Base-by-base conservation (phyloP, 2,329 filamentous ascomycete species). In the Botrytis paeoniae region DNA sequence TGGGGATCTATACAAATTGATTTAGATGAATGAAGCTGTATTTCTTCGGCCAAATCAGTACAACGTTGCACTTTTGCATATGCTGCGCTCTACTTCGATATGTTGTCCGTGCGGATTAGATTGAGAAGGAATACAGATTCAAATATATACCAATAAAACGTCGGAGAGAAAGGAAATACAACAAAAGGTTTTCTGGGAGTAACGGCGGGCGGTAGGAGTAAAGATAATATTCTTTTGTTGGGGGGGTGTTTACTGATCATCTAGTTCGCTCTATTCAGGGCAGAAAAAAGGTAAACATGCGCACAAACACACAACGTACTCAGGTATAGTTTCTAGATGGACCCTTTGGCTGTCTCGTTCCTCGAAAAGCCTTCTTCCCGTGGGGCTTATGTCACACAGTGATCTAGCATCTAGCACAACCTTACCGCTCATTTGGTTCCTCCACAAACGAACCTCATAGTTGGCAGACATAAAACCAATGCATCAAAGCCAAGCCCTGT, bases 201-300 rank as follows among this genome's bases (percentile, higher is more conserved):
- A 54, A 57, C 25, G 48, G 64, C 64, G 25, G 48, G 48, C 64
- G 48, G 35, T 68, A 54, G 64, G 25, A 68, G 51, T 9, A 9
- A 29, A 39, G n/a, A 10, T 29, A 25, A 9, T 22, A 8, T 12
- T 41, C 18, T 6, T 54, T 54, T 1, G 14, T 29, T 41, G n/a
- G 10, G 22, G n/a, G 10, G 22, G 1, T 22, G 45, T 39, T 39
- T 41, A 54, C 45, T 57, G 25, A 22, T 54, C 45, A 57, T 41
- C 32, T 68, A 68, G 64, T 18, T 57, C 48, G 16, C 48, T 68
- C 48, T 25, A 68, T 57, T 12, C 64, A 68, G 48, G 64, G 64
- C 25, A 29, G 4, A 22, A 18, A 41, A 57, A 51, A 68, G 37
- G 25, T 4, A 54, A 68, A 54, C 51, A 68, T 68, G 32, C 9